Conservation (phyloP, 2,329 filamentous ascomycete species). For the Aspergillaceae sp. region DNA sequence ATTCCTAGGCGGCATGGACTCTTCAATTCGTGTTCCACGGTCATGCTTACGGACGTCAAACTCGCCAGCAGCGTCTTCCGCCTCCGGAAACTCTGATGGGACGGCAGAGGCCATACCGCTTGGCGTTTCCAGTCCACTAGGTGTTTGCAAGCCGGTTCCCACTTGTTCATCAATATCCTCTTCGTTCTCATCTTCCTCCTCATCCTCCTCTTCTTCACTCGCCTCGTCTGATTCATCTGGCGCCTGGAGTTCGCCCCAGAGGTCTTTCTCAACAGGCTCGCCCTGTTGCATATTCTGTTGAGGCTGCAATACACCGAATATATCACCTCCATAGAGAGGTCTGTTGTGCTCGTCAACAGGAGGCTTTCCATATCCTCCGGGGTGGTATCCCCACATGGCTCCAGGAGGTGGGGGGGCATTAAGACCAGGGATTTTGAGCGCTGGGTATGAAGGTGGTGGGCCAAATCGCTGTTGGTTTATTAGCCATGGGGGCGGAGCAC, state of each 20-base stretch:
- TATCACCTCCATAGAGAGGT: conserved; percentile 86
- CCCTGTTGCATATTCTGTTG: conserved; percentile 56
- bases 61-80: conserved; percentile 72
- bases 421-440: conserved; percentile 86
- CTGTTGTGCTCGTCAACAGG: conserved; percentile 89
- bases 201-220: conserved; percentile 63
- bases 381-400: conserved; percentile 88
- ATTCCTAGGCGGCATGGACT: conserved; percentile 61
- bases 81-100: conserved; percentile 67
- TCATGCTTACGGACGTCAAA: conserved; percentile 85
- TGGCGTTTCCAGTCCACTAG: conserved; percentile 69
- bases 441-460: conserved; percentile 87
- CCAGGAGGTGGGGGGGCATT: conserved; percentile 88
- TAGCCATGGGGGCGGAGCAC: conserved; percentile 90
- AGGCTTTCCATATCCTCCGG: conserved; percentile 92
- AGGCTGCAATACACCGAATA: conserved; percentile 69
- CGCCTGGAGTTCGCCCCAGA: conserved; percentile 88
- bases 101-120: conserved; percentile 72
- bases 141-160: conserved; percentile 49
- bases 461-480: conserved; percentile 94
- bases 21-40: conserved; percentile 80
- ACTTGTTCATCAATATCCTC: not conserved
- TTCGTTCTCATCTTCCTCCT: conserved; percentile 48
- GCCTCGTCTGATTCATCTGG: conserved; percentile 63
- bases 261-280: conserved; percentile 73